phyloP scores from a whole-genome alignment of 306 rosid species.

The Crotalaria pallida region DNA sequence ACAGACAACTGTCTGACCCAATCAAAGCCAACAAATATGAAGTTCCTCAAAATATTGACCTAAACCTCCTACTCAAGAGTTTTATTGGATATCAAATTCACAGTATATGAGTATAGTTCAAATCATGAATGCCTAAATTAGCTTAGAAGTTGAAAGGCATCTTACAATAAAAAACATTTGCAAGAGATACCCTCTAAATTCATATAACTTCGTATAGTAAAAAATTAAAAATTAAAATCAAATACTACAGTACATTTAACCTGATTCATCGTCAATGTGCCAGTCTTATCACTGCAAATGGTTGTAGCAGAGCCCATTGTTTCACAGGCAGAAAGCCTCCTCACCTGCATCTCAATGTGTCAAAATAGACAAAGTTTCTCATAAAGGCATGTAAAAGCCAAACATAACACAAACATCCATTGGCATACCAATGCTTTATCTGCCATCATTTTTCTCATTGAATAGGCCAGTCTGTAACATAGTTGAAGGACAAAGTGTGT shows the following conservation, averaged over 20 bases:
- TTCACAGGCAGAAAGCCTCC: conserved; percentile 98
- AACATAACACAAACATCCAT: conserved; percentile 10
- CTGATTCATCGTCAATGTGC: conserved; percentile 86
- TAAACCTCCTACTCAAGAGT: not conserved
- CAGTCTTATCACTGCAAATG: conserved; percentile 98
- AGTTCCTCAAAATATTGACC: not conserved
- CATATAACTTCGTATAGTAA: not conserved
- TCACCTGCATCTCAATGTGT: conserved; percentile 50
- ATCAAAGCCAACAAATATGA: not conserved
- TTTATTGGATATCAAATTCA: not conserved
- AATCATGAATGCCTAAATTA: conserved; percentile 6
- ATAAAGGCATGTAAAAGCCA: not conserved
- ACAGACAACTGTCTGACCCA: not conserved
- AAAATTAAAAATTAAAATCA: conserved; percentile 5
- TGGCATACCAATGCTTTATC: conserved; percentile 95
- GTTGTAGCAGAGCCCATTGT: conserved; percentile 99
- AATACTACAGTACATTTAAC: conserved; percentile 32
- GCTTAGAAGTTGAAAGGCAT: not conserved
- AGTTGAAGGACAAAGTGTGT: not conserved
- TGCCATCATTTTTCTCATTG: conserved; percentile 98
- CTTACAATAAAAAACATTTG: not conserved
- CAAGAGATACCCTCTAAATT: conserved; percentile 5
- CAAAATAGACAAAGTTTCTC: not conserved
- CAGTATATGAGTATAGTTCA: not conserved
- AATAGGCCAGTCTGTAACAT: conserved; percentile 76